phyloP scores from a whole-genome alignment of 176 grass and related monocot species.

The Ensete glaucum region DNA sequence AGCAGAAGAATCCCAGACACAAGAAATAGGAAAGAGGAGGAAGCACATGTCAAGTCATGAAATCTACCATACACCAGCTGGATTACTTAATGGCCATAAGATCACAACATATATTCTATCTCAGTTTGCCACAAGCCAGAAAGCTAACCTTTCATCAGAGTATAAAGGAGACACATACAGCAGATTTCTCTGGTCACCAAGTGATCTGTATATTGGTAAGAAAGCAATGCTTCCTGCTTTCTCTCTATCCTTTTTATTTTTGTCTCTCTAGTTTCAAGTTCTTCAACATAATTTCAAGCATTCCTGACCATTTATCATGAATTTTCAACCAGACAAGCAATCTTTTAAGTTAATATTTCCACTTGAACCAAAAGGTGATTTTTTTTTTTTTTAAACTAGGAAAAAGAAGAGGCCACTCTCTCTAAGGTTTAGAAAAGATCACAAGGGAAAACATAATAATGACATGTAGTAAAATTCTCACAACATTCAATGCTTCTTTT shows the following conservation, averaged over 20 bases:
- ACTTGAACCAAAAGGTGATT: neutral
- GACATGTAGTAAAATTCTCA: neutral
- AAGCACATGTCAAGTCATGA: conserved; percentile 40
- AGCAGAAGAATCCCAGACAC: conserved; percentile 37
- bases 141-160: conserved; percentile 59
- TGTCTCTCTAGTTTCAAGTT: neutral
- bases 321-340: neutral
- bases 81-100: conserved; percentile 32
- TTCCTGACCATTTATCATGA: neutral
- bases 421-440: neutral
- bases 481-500: neutral
- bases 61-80: conserved; percentile 37
- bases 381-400: neutral
- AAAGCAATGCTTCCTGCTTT: conserved; percentile 25
- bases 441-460: neutral
- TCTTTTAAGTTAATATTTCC: neutral
- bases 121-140: conserved; percentile 32
- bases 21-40: conserved; percentile 24
- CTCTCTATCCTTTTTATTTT: neutral
- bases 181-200: neutral
- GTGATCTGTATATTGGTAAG: conserved; percentile 37
- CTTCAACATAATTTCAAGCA: neutral
- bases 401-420: too few relatives aligned
- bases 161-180: conserved; percentile 29
- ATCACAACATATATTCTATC: conserved; percentile 42